Evolutionary conservation across 495 filamentous ascomycete genomes (phyloP).

Genomic region (Pyronema omphalodes): DNA sequence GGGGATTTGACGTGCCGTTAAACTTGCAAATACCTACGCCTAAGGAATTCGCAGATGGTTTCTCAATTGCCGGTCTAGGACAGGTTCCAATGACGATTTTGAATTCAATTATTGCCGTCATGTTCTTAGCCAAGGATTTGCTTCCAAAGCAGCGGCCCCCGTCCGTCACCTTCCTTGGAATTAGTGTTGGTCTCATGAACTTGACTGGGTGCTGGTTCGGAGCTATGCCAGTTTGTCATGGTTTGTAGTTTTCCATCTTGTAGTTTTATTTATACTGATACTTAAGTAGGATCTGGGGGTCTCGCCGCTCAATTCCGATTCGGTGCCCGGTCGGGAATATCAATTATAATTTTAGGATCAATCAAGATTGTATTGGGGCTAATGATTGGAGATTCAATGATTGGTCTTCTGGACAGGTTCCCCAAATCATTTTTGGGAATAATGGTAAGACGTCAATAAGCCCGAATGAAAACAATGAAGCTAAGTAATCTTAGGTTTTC

Average conservation of each 20-base stretch:
- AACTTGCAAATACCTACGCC: constrained; percentile 9
- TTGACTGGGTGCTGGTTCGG: constrained; percentile 75
- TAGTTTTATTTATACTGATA: background rate
- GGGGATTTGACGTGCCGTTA: constrained; percentile 32
- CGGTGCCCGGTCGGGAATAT: constrained; percentile 70
- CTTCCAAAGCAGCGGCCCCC: constrained; percentile 48
- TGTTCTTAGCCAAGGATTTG: constrained; percentile 53
- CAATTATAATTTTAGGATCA: constrained; percentile 57
- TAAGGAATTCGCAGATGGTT: constrained; percentile 31
- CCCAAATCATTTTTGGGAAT: constrained; percentile 59
- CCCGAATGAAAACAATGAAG: background rate
- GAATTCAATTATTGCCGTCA: constrained; percentile 77
- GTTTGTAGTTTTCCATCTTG: constrained; percentile 19
- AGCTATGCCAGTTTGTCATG: constrained; percentile 90
- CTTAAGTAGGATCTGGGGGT: constrained; percentile 44
- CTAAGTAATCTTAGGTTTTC: constrained; percentile 30
- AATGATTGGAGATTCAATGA: constrained; percentile 47
- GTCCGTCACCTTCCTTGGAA: constrained; percentile 49
- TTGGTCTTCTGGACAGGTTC: constrained; percentile 48
- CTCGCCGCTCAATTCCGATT: constrained; percentile 79
- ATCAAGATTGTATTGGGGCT: constrained; percentile 62
- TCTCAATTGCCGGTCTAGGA: constrained; percentile 46
- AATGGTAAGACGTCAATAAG: constrained; percentile 33
- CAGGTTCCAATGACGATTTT: constrained; percentile 79
- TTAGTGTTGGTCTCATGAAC: constrained; percentile 71